These are phyloP conservation scores for Petrea volubilis DNA, from an alignment of 257 asterid species.

Conservation along the genomic window DNA sequence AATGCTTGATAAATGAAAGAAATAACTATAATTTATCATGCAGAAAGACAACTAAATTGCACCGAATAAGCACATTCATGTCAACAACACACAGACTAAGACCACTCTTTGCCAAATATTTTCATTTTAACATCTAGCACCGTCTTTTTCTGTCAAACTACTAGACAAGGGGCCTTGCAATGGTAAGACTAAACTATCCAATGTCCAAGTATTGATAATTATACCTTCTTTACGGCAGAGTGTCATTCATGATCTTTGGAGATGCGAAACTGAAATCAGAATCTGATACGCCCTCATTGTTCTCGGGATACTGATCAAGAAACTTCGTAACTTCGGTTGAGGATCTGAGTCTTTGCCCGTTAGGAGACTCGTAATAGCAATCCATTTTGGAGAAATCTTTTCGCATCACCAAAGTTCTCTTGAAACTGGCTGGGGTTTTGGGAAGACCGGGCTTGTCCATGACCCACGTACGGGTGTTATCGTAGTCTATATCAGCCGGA, in stretches of 20 bases:
- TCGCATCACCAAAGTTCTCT: constrained; percentile 36
- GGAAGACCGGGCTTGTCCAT: constrained; percentile 54
- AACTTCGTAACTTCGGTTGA: constrained; percentile 32
- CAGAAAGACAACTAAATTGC: neutral
- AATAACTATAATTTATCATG: neutral
- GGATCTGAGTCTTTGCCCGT: constrained; percentile 44
- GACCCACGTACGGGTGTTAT: constrained; percentile 39
- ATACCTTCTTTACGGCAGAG: constrained; percentile 18
- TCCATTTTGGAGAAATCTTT: constrained; percentile 37
- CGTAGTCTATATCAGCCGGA: constrained; percentile 41
- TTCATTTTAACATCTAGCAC: neutral
- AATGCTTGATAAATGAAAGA: neutral
- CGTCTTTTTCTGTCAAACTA: neutral
- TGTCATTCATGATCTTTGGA: constrained; percentile 46
- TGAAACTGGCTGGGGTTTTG: constrained; percentile 51
- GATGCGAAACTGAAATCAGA: constrained; percentile 43
- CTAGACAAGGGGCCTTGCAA: neutral
- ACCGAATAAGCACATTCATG: neutral
- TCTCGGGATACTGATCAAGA: constrained; percentile 35
- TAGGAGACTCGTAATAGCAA: constrained; percentile 39
- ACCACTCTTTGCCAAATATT: no score
- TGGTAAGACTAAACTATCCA: neutral
- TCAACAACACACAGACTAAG: neutral
- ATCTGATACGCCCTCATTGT: constrained; percentile 2
- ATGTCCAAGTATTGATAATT: neutral